These are phyloP conservation scores for Claviceps sp. DNA, from an alignment of 2,329 filamentous ascomycete species.

Conservation along the genomic window DNA sequence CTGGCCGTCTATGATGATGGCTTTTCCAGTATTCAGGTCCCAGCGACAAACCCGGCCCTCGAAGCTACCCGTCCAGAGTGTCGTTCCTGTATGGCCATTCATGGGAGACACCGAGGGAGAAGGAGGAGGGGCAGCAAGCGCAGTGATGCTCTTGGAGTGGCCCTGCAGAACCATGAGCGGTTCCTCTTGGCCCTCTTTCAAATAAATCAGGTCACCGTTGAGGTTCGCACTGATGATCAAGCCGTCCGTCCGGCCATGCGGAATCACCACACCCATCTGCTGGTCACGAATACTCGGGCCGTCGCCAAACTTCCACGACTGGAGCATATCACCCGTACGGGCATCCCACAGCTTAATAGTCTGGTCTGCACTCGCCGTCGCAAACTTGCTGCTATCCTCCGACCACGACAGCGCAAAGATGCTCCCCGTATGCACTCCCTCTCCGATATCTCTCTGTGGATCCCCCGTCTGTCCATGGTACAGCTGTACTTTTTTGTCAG, in stretches of 20 bases:
- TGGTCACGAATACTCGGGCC: slow-evolving; percentile 67
- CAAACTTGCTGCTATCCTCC: slow-evolving; percentile 71
- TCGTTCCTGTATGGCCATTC: slow-evolving; percentile 39
- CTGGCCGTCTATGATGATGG: slow-evolving; percentile 62
- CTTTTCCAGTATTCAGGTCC: slow-evolving; percentile 59
- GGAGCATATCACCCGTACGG: slow-evolving; percentile 60
- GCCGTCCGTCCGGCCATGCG: slow-evolving; percentile 66
- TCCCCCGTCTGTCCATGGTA: slow-evolving; percentile 96
- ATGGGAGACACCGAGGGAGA: slow-evolving; percentile 3
- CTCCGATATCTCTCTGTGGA: slow-evolving; percentile 60
- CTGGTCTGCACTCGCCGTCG: slow-evolving; percentile 86
- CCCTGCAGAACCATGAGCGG: slow-evolving; percentile 66
- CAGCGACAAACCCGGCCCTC: slow-evolving; percentile 79
- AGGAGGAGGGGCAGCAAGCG: slow-evolving; percentile 35
- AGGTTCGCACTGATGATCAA: slow-evolving; percentile 84
- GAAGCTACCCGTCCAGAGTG: slow-evolving; percentile 80
- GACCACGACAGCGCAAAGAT: slow-evolving; percentile 90
- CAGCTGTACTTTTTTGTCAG: slow-evolving; percentile 83
- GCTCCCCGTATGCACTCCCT: slow-evolving; percentile 79
- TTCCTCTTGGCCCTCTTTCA: slow-evolving; percentile 55
- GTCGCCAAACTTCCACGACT: slow-evolving; percentile 78
- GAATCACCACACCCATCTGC: slow-evolving; percentile 90
- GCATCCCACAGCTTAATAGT: slow-evolving; percentile 92
- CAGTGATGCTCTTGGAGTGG: slow-evolving; percentile 84
- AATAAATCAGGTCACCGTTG: slow-evolving; percentile 80